Evolutionary conservation across 495 filamentous ascomycete species (phyloP).

Genomic region (Cladorrhinum samala): DNA sequence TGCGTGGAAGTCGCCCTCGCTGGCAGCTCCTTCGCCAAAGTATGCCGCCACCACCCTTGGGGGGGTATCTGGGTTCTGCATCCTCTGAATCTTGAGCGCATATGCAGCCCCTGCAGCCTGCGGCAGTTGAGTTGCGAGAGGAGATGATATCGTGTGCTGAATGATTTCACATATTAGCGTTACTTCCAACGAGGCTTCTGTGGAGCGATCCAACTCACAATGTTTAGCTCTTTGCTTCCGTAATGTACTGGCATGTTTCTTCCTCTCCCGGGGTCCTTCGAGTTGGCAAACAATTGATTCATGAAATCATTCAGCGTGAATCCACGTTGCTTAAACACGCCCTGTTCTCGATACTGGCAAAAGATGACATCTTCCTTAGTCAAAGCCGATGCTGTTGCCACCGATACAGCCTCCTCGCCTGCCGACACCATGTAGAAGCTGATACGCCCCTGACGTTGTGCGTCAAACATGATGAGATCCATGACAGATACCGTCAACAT

Average conservation of each 20-base stretch:
- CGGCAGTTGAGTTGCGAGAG: conserved; percentile 91
- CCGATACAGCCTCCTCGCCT: conserved; percentile 89
- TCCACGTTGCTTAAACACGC: conserved; percentile 82
- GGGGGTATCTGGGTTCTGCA: conserved; percentile 58
- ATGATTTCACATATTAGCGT: conserved; percentile 9
- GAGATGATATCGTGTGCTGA: conserved; percentile 88
- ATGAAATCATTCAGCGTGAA: conserved; percentile 86
- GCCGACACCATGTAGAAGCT: conserved; percentile 98
- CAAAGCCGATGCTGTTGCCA: conserved; percentile 79
- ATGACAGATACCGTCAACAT: conserved; percentile 79
- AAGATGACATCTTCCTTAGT: conserved; percentile 83
- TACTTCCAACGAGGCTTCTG: not conserved
- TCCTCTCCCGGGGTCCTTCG: conserved; percentile 70
- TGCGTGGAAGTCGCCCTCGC: conserved; percentile 96
- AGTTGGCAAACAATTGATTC: conserved; percentile 91
- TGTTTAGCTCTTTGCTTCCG: conserved; percentile 73
- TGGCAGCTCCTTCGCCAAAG: conserved; percentile 97
- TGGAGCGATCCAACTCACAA: conserved; percentile 47
- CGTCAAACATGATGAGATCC: conserved; percentile 93
- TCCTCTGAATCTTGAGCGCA: conserved; percentile 78
- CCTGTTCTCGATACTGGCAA: conserved; percentile 90
- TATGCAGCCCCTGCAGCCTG: conserved; percentile 93
- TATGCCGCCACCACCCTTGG: conserved; percentile 78
- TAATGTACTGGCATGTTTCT: conserved; percentile 99
- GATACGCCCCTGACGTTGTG: conserved; percentile 69